Percentiles rank a stretch among this genome's conserved stretches.
Conservation (phyloP, 495 filamentous ascomycete genomes). For the Ascobolus immersus region DNA sequence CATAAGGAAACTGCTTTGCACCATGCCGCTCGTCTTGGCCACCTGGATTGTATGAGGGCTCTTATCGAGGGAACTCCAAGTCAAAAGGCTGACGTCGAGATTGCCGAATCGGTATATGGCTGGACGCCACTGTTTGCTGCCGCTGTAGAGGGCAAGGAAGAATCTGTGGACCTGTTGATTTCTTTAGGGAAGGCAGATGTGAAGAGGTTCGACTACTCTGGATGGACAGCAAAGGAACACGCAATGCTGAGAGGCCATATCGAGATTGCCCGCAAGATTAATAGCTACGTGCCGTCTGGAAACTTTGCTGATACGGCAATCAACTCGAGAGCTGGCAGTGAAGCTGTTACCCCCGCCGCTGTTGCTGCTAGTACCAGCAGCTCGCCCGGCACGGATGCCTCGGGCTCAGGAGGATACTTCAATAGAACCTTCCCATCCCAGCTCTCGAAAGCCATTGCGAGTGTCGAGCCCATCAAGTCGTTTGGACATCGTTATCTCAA, state of each 20-base stretch:
- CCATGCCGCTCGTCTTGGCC: constrained; percentile 69
- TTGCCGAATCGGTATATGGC: constrained; percentile 59
- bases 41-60: constrained; percentile 49
- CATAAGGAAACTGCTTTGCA: constrained; percentile 87
- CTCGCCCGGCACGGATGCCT: not conserved
- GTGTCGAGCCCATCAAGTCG: constrained; percentile 57
- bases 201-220: constrained; percentile 50
- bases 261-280: constrained; percentile 32
- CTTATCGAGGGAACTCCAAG: constrained; percentile 40
- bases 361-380: not conserved
- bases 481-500: constrained; percentile 92
- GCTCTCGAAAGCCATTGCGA: constrained; percentile 17
- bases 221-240: constrained; percentile 89
- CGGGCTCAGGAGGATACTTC: too few relatives aligned
- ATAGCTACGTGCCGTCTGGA: constrained; percentile 26
- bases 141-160: constrained; percentile 57
- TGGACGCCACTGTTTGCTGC: constrained; percentile 90
- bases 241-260: constrained; percentile 72
- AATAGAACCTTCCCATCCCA: too few relatives aligned
- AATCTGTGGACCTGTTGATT: constrained; percentile 43
- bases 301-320: too few relatives aligned
- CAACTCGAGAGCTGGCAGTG: too few relatives aligned
- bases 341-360: not conserved
- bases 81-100: constrained; percentile 49
- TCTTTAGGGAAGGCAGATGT: constrained; percentile 43